Evolutionary conservation across 345 rosid species (phyloP).

Genomic region (Cardamine resedifolia): DNA sequence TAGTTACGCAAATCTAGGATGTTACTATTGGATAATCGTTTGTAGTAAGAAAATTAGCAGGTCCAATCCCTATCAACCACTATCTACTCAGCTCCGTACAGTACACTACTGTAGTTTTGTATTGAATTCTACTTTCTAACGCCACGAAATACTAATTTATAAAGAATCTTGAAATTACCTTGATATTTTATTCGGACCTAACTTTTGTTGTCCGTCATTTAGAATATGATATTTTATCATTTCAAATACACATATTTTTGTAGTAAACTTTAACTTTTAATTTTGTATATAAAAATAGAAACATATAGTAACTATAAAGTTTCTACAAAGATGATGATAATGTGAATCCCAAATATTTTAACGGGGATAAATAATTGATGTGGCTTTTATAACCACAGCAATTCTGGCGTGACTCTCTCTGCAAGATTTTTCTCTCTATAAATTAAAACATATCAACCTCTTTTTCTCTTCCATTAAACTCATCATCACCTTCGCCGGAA

Average conservation of each 20-base stretch:
- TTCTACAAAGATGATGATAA: neutral
- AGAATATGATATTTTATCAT: too few relatives aligned
- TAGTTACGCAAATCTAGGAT: constrained; percentile 10
- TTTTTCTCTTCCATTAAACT: constrained; percentile 9
- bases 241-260: neutral
- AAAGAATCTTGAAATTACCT: neutral
- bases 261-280: neutral
- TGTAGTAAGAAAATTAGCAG: neutral
- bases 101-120: constrained; percentile 8
- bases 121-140: neutral
- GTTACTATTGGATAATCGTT: neutral
- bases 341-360: constrained; percentile 18
- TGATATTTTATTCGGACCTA: neutral
- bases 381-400: constrained; percentile 29
- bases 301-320: neutral
- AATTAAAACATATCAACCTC: constrained; percentile 12
- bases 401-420: constrained; percentile 37
- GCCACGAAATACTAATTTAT: too few relatives aligned
- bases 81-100: constrained; percentile 16
- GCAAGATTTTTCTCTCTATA: constrained; percentile 9
- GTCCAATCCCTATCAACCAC: constrained; percentile 22
- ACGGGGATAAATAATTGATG: constrained; percentile 21
- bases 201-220: neutral
- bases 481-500: constrained; percentile 22
- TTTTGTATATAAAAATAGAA: neutral